Percentiles rank a stretch among this genome's conserved stretches.
Conservation (phyloP, 2,329 filamentous ascomycete species). For the Neocatenulostroma microsporum region DNA sequence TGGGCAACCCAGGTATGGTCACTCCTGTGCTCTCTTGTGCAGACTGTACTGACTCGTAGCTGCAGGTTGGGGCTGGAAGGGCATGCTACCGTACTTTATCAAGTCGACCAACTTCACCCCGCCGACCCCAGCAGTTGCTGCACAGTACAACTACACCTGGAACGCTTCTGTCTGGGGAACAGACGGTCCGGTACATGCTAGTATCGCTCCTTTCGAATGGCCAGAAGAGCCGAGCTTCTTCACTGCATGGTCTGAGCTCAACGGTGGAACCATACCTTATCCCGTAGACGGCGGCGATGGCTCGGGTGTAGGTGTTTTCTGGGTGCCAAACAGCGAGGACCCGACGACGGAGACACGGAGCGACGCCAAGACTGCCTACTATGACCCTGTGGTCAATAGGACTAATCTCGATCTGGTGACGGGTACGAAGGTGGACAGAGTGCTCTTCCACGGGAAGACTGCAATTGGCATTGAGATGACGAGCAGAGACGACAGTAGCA, state of each 20-base stretch:
- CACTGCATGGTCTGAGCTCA: conserved; percentile 6
- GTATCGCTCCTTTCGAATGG: conserved; percentile 9
- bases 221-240: conserved; percentile 6
- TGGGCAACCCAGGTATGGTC: too few relatives aligned
- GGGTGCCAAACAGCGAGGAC: conserved; percentile 31
- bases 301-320: conserved; percentile 28
- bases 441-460: conserved; percentile 2
- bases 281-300: conserved; percentile 19
- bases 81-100: conserved; percentile 19
- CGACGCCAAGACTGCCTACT: conserved; percentile 23
- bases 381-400: conserved; percentile 16
- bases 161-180: conserved; percentile 8
- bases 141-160: conserved; percentile 14
- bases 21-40: too few relatives aligned
- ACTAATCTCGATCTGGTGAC: conserved; percentile 21
- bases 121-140: conserved; percentile 11
- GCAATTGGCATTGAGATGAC: conserved; percentile 9
- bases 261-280: conserved; percentile 10
- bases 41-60: too few relatives aligned
- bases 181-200: conserved; percentile 9
- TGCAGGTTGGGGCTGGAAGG: background rate
- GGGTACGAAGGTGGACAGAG: background rate
- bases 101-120: conserved; percentile 19
- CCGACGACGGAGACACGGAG: conserved; percentile 28
- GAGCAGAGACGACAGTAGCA: conserved; percentile 26